Base-by-base conservation (phyloP, 2,329 filamentous ascomycete species). In the Davidsoniella australis region DNA sequence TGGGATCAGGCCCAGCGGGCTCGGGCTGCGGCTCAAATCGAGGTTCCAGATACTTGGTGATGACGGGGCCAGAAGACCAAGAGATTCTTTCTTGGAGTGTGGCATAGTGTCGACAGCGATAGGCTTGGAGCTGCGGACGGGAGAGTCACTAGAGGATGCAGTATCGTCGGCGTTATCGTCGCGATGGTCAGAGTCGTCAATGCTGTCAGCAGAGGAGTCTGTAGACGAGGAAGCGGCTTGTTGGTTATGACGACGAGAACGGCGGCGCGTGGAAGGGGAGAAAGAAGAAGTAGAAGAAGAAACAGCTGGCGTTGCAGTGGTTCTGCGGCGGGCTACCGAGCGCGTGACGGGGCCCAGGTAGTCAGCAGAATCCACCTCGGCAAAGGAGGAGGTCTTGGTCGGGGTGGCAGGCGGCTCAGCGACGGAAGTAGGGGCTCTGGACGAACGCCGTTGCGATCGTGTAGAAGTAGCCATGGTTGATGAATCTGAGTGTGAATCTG, bases 1-100 rank as follows among this genome's bases (percentile, higher is more conserved):
- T 2, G 91, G 91, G 54, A 98, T 98, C 45, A 96, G 72, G 7
- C 91, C 91, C 4, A 96, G 73, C 8, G 91, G 91, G 58, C 85
- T 94, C 2, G 91, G 91, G 57, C 86, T 94, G 55, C 91, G 77
- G 58, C 86, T 94, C 62, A 95, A 76, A 61, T 89, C 85, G 85
- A 86, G 93, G 63, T 74, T 84, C 68, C 82, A 84, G n/a, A 71
- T 73, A 5, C 72, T 66, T 20, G 73, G 71, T 24, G 75, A 69
- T 2, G 82, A 82, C 10, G 81, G 82, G 17, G 79, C 80, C 46
- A 89, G 68, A 57, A 85, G 78, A 17, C 80, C 81, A 58, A 85
- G 83, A 14, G 45, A 26, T 16, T 45, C 39, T 40, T 51, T n/a
- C 67, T 57, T 48, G 9, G 49, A 16, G 39, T 42, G 39, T 20